Conservation (phyloP, 2,329 filamentous ascomycete species). For the Elsinoe perseae region DNA sequence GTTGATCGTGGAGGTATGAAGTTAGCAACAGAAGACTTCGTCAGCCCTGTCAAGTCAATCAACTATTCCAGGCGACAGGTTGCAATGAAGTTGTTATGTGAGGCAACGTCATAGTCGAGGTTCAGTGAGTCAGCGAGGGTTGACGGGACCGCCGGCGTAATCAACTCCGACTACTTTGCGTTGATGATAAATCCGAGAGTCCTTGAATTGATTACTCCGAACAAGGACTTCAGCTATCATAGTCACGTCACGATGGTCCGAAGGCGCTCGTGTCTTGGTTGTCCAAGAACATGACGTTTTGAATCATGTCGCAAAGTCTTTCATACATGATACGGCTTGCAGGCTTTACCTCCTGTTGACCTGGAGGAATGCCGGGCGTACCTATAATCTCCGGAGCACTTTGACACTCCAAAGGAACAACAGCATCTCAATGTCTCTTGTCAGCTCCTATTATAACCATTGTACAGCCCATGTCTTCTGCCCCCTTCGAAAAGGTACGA, state of each 20-base stretch:
- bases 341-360: too few relatives aligned
- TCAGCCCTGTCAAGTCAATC: background rate
- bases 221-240: background rate
- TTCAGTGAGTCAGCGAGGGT: background rate
- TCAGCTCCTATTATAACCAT: slow-evolving; percentile 39
- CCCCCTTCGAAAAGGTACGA: slow-evolving; percentile 59
- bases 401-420: too few relatives aligned
- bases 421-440: background rate
- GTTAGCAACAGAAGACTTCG: background rate
- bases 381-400: too few relatives aligned
- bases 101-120: background rate
- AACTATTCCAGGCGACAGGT: background rate
- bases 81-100: slow-evolving; percentile 1
- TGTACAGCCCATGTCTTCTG: slow-evolving; percentile 52
- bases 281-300: background rate
- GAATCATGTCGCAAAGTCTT: background rate
- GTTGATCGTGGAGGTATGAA: background rate
- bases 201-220: background rate
- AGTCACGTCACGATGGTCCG: background rate
- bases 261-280: background rate
- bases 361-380: background rate
- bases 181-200: slow-evolving; percentile 7
- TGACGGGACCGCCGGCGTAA: background rate
- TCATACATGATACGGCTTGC: background rate
- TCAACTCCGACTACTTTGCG: background rate